phyloP scores from a whole-genome alignment of 176 grass and related monocot genomes.

The Triticum turgidum region DNA sequence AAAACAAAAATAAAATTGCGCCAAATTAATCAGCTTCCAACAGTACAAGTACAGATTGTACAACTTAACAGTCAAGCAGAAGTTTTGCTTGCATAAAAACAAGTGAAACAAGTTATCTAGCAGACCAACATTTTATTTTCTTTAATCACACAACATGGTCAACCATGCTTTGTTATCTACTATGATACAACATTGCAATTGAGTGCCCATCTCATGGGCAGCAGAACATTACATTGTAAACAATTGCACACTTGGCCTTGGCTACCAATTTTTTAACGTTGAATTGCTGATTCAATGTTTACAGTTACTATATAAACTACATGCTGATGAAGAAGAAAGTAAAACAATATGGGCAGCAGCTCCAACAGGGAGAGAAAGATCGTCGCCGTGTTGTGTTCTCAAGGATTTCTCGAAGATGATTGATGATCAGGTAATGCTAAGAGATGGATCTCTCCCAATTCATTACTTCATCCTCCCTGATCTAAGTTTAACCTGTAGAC shows the following conservation, averaged over 20 bases:
- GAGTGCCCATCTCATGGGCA: neutral
- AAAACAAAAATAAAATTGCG: no score
- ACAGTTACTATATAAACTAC: constrained; percentile 98
- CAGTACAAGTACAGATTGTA: no score
- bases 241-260: neutral
- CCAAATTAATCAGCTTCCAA: no score
- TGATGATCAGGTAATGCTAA: constrained; percentile 84
- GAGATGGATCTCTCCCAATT: neutral
- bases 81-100: no score
- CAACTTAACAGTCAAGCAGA: no score
- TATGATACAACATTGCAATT: neutral
- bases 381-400: constrained; percentile 66
- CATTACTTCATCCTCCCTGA: no score
- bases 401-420: constrained; percentile 98
- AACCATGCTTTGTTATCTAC: neutral
- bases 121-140: neutral
- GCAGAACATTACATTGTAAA: neutral
- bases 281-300: constrained; percentile 27
- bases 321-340: constrained; percentile 99
- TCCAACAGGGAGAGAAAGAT: constrained; percentile 79
- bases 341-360: constrained; percentile 78
- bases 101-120: no score
- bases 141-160: neutral
- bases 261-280: constrained; percentile 3
- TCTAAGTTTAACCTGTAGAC: no score